Conservation (phyloP, 305 asterid genomes). For the Fraxinus angustifolia region DNA sequence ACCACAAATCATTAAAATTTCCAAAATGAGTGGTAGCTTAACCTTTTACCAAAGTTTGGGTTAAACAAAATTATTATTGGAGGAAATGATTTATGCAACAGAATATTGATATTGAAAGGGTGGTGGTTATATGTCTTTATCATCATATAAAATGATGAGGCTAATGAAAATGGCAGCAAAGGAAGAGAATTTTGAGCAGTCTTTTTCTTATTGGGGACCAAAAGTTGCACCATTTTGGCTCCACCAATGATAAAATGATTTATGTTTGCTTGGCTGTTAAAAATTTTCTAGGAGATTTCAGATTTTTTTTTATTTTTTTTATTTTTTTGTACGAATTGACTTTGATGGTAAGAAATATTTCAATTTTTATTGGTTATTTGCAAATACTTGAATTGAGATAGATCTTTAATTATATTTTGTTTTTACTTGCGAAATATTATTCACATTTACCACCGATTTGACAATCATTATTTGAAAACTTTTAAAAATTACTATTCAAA, state of each 20-base stretch:
- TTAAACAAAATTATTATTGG: not conserved
- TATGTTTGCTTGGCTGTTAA: not conserved
- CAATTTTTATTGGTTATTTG: not conserved
- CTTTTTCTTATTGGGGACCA: not conserved
- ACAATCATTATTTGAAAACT: too few species aligned
- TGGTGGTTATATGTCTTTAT: not conserved
- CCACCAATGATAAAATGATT: not conserved
- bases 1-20: not conserved
- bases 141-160: not conserved
- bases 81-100: not conserved
- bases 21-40: not conserved
- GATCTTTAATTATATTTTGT: not conserved
- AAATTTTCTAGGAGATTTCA: not conserved
- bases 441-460: not conserved
- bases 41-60: not conserved
- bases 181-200: not conserved
- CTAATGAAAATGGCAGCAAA: not conserved
- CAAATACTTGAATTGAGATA: not conserved
- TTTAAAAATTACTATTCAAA: too few species aligned
- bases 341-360: not conserved
- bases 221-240: not conserved
- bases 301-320: not conserved
- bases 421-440: not conserved
- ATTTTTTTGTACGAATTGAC: not conserved
- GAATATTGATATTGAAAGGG: not conserved